Evolutionary conservation across 2,329 filamentous ascomycete species (phyloP).

Genomic region (Thelonectria blattea): DNA sequence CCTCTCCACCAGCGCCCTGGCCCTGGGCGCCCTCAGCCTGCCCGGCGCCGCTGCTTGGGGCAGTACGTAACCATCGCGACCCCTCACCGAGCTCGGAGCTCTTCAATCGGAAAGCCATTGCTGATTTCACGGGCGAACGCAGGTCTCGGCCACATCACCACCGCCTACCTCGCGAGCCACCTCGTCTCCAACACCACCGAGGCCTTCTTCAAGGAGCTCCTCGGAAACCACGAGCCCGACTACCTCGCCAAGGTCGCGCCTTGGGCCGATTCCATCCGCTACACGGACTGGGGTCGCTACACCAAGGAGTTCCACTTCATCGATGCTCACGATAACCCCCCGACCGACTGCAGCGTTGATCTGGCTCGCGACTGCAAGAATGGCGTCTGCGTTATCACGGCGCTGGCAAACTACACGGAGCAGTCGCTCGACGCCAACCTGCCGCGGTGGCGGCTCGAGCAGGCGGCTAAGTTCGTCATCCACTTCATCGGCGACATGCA

Average conservation of each 20-base stretch:
- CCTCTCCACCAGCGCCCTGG: constrained; percentile 35
- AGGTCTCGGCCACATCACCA: constrained; percentile 70
- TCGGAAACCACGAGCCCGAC: constrained; percentile 59
- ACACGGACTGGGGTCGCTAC: constrained; percentile 67
- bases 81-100: not conserved
- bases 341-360: constrained; percentile 61
- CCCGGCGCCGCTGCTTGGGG: constrained; percentile 50
- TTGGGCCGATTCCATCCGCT: constrained; percentile 71
- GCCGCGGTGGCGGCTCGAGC: constrained; percentile 53
- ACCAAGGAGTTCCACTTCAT: constrained; percentile 72
- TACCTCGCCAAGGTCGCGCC: constrained; percentile 69
- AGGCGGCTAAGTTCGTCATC: constrained; percentile 70
- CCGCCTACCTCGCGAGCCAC: constrained; percentile 66
- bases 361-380: constrained; percentile 66
- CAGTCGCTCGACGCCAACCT: constrained; percentile 57
- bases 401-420: constrained; percentile 65
- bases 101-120: not conserved
- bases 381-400: constrained; percentile 66
- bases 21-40: constrained; percentile 42
- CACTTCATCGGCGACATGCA: constrained; percentile 76
- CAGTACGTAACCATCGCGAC: constrained; percentile 40
- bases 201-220: constrained; percentile 61
- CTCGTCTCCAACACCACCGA: constrained; percentile 64
- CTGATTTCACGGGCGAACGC: constrained; percentile 11
- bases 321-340: constrained; percentile 69